A percentile compares a stretch with the other conserved stretches of the same genome.
Evolutionary conservation across 495 filamentous ascomycete species (phyloP).

Genomic region (Parathielavia hyrcaniae): DNA sequence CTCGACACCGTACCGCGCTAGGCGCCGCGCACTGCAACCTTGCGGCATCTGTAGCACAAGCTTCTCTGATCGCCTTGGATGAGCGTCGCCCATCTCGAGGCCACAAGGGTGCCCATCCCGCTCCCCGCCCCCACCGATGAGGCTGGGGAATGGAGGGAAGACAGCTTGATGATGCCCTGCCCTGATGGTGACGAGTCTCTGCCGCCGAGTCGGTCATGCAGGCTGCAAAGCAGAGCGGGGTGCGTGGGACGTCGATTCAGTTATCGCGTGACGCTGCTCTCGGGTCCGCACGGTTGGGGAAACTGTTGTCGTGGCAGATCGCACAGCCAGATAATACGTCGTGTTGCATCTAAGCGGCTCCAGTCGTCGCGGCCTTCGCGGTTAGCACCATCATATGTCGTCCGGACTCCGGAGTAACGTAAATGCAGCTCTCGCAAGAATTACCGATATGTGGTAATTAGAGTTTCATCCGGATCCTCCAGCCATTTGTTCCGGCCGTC

Average conservation of each 20-base stretch:
- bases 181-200: too few relatives aligned
- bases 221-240: background rate
- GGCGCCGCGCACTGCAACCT: background rate
- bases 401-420: too few relatives aligned
- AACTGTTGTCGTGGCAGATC: background rate
- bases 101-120: background rate
- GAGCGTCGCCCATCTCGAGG: background rate
- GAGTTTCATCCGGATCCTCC: too few relatives aligned
- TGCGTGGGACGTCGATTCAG: background rate
- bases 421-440: too few relatives aligned
- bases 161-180: background rate
- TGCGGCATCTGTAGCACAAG: too few relatives aligned
- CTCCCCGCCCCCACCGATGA: slow-evolving; percentile 6
- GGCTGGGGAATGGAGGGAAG: background rate
- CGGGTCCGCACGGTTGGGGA: background rate
- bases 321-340: background rate
- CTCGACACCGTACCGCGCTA: slow-evolving; percentile 5
- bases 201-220: background rate
- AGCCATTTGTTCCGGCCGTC: too few relatives aligned
- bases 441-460: too few relatives aligned
- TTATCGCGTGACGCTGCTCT: background rate
- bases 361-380: too few relatives aligned
- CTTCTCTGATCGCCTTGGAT: background rate
- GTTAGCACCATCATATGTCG: too few relatives aligned
- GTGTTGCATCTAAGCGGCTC: too few relatives aligned